A percentile compares a stretch with the other conserved stretches of the same genome.
Conservation (phyloP, 2,329 filamentous ascomycete genomes). For the Pseudogymnoascus sp. region DNA sequence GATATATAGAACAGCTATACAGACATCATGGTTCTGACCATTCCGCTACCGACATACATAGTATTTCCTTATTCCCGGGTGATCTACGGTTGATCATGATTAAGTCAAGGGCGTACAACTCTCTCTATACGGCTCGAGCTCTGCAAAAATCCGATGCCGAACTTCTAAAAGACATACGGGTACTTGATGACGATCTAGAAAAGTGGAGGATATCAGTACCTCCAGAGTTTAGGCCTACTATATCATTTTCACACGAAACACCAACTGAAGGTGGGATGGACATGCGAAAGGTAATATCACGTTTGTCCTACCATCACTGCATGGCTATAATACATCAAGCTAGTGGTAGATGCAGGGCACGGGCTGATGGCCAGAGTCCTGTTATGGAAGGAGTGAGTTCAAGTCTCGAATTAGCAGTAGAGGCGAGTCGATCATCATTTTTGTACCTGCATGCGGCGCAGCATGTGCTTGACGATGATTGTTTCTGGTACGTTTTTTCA, state of each 20-base stretch:
- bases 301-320: conserved; percentile 49
- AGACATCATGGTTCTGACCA: neutral
- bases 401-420: conserved; percentile 45
- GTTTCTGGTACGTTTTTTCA: conserved; percentile 34
- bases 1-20: conserved; percentile 29
- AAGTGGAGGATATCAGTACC: conserved; percentile 45
- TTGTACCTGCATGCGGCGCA: conserved; percentile 39
- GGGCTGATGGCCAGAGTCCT: conserved; percentile 29
- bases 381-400: conserved; percentile 42
- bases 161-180: conserved; percentile 45
- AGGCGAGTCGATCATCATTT: conserved; percentile 49
- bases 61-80: conserved; percentile 32
- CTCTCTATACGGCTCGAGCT: conserved; percentile 43
- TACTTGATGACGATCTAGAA: conserved; percentile 50
- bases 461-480: conserved; percentile 36
- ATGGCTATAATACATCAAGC: conserved; percentile 49
- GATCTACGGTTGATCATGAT: conserved; percentile 44
- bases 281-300: conserved; percentile 42
- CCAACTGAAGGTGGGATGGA: conserved; percentile 27
- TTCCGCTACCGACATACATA: neutral
- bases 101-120: conserved; percentile 42
- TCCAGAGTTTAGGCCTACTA: conserved; percentile 36
- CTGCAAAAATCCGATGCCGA: conserved; percentile 46
- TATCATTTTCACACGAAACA: conserved; percentile 35
- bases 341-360: conserved; percentile 42